Evolutionary conservation across 371 early-diverging fungal genomes (phyloP), one percentile per base, ranked within the genome.

Genomic region (Apophysomyces ossiformis): DNA sequence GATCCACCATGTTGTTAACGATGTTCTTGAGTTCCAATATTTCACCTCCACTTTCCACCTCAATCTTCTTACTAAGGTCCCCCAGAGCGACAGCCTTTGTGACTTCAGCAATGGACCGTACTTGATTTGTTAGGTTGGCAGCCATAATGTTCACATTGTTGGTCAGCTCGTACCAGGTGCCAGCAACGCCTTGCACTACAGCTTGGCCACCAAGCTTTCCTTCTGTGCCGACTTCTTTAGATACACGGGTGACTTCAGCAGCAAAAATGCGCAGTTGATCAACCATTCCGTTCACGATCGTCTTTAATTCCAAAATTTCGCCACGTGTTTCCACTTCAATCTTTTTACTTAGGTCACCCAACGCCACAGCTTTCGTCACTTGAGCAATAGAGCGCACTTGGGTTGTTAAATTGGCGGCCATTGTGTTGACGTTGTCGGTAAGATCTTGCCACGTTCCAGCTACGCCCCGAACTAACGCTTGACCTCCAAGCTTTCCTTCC

Each of bases 371-470:
- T 56, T 74, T 81, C 18, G 74, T 74, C 13, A 81, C 81, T 4
- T 58, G 39, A 18, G 81, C 78, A 61, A 81, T 81, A 58, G 74
- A 71, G 7, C 66, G 66, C 12, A 64, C 66, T 59, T 65, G 66
- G 4, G 45, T 65, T 9, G 66, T 65, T 15, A 65, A 44, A 65
- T 65, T 65, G 9, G 66, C 66, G 7, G 66, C 66, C 66, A 65
- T 65, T 8, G 32, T 77, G 56, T 86, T 86, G 60, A 86, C 83
- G 50, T 81, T 86, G 58, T 83, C 78, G 2, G 88, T 88, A 21
- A 88, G 73, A 37, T 82, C 84, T 47, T 77, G 81, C 88, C 88
- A 88, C 0, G 81, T 84, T 5, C 88, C 88, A 38, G 67, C 83
- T 5, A 85, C 85, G 32, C 72, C 78, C 37, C 77, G 69, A 0